A percentile compares a stretch with the other conserved stretches of the same genome.
Evolutionary conservation across 345 rosid species (phyloP).

Genomic region (Salix viminalis): DNA sequence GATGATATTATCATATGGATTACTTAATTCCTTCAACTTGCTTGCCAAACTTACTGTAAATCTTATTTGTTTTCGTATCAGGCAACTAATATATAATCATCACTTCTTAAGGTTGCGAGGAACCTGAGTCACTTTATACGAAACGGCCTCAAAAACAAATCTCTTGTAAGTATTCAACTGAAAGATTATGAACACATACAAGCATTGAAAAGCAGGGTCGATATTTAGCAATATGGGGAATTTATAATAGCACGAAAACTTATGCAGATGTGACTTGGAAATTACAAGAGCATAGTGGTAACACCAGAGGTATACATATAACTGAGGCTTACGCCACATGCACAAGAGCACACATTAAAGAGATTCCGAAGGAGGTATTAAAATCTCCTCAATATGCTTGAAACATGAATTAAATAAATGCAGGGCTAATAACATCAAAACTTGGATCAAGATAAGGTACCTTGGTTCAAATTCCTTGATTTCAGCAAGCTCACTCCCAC

Average conservation of each 20-base stretch:
- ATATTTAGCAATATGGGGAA: background rate
- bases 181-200: background rate
- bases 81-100: background rate
- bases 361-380: background rate
- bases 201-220: background rate
- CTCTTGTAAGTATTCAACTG: background rate
- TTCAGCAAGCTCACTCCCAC: constrained; percentile 85
- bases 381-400: background rate
- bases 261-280: background rate
- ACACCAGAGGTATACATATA: background rate
- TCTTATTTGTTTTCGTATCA: background rate
- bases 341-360: background rate
- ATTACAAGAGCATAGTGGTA: background rate
- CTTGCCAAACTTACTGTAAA: background rate
- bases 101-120: background rate
- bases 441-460: constrained; percentile 33
- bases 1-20: background rate
- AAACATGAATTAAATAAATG: constrained; percentile 1
- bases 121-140: background rate
- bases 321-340: constrained; percentile 1
- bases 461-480: constrained; percentile 95
- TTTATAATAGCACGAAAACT: background rate
- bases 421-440: background rate
- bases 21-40: background rate
- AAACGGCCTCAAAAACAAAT: background rate